These are phyloP conservation scores for Yamadazyma kitorensis DNA, from an alignment of 805 yeast genomes.

Conservation along the genomic window DNA sequence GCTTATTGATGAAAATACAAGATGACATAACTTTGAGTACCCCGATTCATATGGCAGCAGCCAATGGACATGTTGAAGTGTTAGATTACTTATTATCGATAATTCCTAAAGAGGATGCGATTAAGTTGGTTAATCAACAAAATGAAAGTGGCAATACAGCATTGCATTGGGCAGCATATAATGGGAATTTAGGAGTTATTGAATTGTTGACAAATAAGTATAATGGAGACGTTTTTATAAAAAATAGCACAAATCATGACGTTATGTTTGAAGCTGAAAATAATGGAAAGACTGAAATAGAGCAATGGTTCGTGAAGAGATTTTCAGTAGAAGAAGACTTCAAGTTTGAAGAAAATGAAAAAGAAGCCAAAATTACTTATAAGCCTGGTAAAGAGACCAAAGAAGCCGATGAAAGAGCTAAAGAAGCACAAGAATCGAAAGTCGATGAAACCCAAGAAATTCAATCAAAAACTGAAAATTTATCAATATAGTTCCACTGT, in stretches of 20 bases:
- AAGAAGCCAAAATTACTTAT: constrained; percentile 42
- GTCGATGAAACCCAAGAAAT: constrained; percentile 44
- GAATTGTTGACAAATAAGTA: constrained; percentile 67
- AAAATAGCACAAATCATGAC: constrained; percentile 77
- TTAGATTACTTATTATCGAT: constrained; percentile 57
- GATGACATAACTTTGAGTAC: constrained; percentile 70
- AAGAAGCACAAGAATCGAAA: constrained; percentile 19
- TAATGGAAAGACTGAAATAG: constrained; percentile 71
- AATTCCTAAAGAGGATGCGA: constrained; percentile 43
- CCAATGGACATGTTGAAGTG: constrained; percentile 81
- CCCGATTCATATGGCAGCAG: constrained; percentile 93
- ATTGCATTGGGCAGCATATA: constrained; percentile 92
- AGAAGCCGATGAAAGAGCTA: constrained; percentile 37
- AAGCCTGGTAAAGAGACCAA: constrained; percentile 43
- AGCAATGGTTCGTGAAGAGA: constrained; percentile 69
- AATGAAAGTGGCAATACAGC: constrained; percentile 92
- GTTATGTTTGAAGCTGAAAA: constrained; percentile 86
- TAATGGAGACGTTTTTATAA: constrained; percentile 76
- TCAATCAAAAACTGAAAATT: constrained; percentile 5
- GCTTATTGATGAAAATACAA: constrained; percentile 41
- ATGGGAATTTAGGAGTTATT: constrained; percentile 77
- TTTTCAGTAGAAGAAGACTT: constrained; percentile 63
- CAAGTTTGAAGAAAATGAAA: constrained; percentile 40
- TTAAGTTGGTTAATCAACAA: constrained; percentile 25
- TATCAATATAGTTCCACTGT: constrained; percentile 1